Evolutionary conservation across 176 grass and related monocot genomes (phyloP).

Genomic region (Otatea glauca): DNA sequence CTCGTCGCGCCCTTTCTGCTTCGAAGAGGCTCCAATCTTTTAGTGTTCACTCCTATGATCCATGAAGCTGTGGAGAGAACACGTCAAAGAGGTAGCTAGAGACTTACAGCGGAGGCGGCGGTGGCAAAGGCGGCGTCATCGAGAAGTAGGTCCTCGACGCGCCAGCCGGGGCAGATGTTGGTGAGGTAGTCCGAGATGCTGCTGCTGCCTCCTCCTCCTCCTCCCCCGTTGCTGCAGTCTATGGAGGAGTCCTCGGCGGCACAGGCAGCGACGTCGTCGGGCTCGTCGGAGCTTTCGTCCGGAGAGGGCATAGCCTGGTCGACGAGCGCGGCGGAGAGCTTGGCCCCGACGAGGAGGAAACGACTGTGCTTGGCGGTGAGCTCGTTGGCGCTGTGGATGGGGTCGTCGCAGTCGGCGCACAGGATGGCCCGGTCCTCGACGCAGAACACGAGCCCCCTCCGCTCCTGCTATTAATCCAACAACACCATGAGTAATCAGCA

Average conservation of each 20-base stretch:
- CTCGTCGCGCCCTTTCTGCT: constrained; percentile 46
- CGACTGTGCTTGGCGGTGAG: constrained; percentile 90
- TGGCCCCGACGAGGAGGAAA: constrained; percentile 80
- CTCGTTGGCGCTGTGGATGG: constrained; percentile 79
- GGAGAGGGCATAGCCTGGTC: constrained; percentile 34
- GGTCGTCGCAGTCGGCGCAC: constrained; percentile 85
- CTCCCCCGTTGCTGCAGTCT: neutral
- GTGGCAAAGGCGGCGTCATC: constrained; percentile 43
- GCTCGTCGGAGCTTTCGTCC: constrained; percentile 6
- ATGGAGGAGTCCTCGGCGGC: neutral
- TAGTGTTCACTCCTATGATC: neutral
- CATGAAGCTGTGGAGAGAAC: neutral
- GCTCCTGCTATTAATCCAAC: constrained; percentile 55
- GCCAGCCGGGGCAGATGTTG: constrained; percentile 84
- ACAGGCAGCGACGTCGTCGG: neutral
- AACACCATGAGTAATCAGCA: neutral
- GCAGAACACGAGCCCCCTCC: constrained; percentile 83
- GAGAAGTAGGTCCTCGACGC: constrained; percentile 83
- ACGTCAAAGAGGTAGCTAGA: neutral
- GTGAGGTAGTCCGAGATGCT: constrained; percentile 91
- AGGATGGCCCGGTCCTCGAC: constrained; percentile 96
- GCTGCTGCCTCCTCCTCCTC: constrained; percentile 35
- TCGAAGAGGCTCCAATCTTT: neutral
- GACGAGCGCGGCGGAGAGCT: constrained; percentile 54
- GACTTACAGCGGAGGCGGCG: constrained; percentile 43